Evolutionary conservation across 805 yeast species (phyloP), one percentile per base, ranked within the genome.

Genomic region (Priceomyces medius): DNA sequence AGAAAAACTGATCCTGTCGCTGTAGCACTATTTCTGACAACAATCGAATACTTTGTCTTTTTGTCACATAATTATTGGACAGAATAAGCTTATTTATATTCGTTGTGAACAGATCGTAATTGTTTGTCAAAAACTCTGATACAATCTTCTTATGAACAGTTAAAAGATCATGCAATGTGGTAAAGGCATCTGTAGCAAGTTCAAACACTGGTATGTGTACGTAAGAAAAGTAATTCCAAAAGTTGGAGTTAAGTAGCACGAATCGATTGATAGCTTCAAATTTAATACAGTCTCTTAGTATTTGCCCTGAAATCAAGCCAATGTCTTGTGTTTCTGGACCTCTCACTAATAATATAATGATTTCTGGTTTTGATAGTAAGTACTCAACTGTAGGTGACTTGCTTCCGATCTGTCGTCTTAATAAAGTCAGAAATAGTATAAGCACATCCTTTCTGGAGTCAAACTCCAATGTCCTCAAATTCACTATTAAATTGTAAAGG

Each of bases 311-410:
- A 24, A 83, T 77, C 26, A 88, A 68, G 20, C 90, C 89, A 13
- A 79, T 73, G 35, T 89, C 95, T 3, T 80, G 76, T 29, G 73
- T 56, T 50, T 88, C 96, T 3, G 93, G 90, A 2, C 88, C 85
- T 42, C 71, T 74, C 54, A 90, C 67, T 45, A 93, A 73, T 20
- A 75, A 50, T 23, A 72, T 68, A 28, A 93, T 60, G 3, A 88
- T 76, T 44, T 79, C 81, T 5, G 93, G 89, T 44, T 80, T 77
- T 19, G 77, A 61, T 13, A 84, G 62, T 29, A 93, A 62, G 60
- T 89, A 87, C 55, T 91, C 97, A 14, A 88, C 90, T 0, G 97
- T 88, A 13, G 96, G 96, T 7, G 83, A 77, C 50, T 88, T 77
- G 50, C 72, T 77, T 32, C 88, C 91, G 28, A 81, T 79, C 48